Evolutionary conservation across 192 early-diverging fungal species (phyloP).

Genomic region (Coemansia sp.): DNA sequence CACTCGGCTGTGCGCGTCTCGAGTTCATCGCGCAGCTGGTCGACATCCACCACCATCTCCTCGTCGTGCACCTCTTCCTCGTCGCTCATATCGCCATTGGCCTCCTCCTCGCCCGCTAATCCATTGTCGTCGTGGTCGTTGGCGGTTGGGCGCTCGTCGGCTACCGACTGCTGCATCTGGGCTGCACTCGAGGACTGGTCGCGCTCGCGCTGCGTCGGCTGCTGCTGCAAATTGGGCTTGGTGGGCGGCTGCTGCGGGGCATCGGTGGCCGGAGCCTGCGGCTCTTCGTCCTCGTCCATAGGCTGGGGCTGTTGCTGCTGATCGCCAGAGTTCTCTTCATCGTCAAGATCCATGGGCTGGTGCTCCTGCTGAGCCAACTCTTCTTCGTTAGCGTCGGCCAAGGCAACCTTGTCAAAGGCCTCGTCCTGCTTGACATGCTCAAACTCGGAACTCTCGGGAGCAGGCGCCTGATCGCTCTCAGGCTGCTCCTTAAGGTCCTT

Average conservation of each 20-base stretch:
- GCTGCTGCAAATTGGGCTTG: conserved; percentile 21
- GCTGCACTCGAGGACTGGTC: conserved; percentile 26
- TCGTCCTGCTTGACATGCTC: conserved; percentile 74
- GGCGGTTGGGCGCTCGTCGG: conserved; percentile 35
- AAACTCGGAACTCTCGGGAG: conserved; percentile 42
- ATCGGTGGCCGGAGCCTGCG: conserved; percentile 10
- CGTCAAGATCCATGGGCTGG: conserved; percentile 67
- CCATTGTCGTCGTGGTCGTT: conserved; percentile 30
- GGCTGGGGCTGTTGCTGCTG: conserved; percentile 50
- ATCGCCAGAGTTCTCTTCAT: conserved; percentile 59
- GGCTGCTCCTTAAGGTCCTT: conserved; percentile 49
- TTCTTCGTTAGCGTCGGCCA: conserved; percentile 68
- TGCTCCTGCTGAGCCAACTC: conserved; percentile 48
- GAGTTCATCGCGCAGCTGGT: conserved; percentile 76
- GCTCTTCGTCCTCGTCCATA: conserved; percentile 30
- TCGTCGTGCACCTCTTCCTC: conserved; percentile 31
- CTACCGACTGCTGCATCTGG: conserved; percentile 49
- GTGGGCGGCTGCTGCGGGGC: conserved; percentile 6
- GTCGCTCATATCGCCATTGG: conserved; percentile 46
- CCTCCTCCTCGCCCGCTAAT: conserved; percentile 50
- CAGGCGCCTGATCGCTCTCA: conserved; percentile 21
- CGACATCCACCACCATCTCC: conserved; percentile 54
- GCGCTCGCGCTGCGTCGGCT: conserved; percentile 11
- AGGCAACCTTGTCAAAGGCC: conserved; percentile 61
- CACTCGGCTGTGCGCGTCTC: conserved; percentile 75